A percentile compares a stretch with the other conserved stretches of the same genome.
These are phyloP conservation scores for Bipolaris zeicola DNA, from an alignment of 2,329 filamentous ascomycete genomes.

Conservation along the genomic window DNA sequence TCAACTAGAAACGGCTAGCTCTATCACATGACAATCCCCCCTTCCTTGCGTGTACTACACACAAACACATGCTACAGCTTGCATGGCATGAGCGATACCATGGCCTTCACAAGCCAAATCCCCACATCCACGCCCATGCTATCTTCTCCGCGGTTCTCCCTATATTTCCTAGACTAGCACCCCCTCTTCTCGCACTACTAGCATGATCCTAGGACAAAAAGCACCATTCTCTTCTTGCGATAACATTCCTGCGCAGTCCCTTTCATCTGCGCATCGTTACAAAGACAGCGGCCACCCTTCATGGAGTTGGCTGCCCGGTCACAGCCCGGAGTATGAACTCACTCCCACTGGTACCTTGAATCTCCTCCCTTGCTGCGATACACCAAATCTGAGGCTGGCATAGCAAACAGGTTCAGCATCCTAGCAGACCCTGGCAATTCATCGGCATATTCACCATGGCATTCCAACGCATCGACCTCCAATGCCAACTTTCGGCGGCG, in stretches of 20 bases:
- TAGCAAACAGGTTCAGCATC: conserved; percentile 40
- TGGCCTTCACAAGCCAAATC: not conserved
- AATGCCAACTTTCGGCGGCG: conserved; percentile 15
- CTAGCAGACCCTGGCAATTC: conserved; percentile 29
- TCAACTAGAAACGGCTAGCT: not conserved
- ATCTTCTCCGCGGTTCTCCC: conserved; percentile 10
- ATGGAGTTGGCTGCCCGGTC: conserved; percentile 12
- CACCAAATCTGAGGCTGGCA: not conserved
- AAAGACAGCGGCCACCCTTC: conserved; percentile 17
- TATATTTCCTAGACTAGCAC: conserved; percentile 17
- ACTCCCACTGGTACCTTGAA: conserved; percentile 27
- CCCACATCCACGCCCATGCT: conserved; percentile 6
- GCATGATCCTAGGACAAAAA: conserved; percentile 24
- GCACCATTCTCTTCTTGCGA: conserved; percentile 15
- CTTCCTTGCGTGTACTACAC: not conserved
- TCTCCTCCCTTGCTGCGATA: not conserved
- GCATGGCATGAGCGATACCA: conserved; percentile 1
- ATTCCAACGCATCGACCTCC: conserved; percentile 23
- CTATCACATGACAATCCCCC: not conserved
- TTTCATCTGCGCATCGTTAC: conserved; percentile 5
- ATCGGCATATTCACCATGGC: conserved; percentile 25
- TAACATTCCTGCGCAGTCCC: conserved; percentile 11
- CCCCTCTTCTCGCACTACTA: conserved; percentile 8
- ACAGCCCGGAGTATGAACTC: conserved; percentile 22
- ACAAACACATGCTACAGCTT: not conserved